Base-by-base conservation (phyloP, 2,329 filamentous ascomycete species). In the Mycosphaerella arachidis region DNA sequence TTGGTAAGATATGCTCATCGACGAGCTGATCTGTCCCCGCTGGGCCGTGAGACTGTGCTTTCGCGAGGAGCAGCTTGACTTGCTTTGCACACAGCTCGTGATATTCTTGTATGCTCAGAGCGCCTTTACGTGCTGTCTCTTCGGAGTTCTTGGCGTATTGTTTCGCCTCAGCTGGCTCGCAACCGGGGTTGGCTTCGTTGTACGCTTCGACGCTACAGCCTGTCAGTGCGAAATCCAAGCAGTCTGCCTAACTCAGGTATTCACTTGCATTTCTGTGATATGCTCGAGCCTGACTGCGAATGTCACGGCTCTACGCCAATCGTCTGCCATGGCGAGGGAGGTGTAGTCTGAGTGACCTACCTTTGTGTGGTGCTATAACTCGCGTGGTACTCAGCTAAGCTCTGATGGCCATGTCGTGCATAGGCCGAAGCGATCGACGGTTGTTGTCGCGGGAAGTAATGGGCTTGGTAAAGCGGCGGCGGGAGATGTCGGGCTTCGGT, bases 131-230 rank as follows among this genome's bases (percentile, higher is more conserved):
- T 12, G 86, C 84, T 10, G 82, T 79, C 50, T 82, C 83, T 74
- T 96, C 92, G 45, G 86, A 76, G 51, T 81, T 73, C 68, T 88
- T 87, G 20, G 90, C 90, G 63, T 83, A 77, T 35, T 78, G 74
- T 57, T 80, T 80, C 31, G 81, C 82, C 62, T 82, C 80, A 31
- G 75, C 69, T 56, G 78, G 74, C 10, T 75, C 75, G 30, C 78
- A 74, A 3, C 75, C 72, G 59, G 79, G 77, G 58, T 79, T 73
- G 20, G 74, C 73, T 55, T 70, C 71, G 67, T 79, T 78, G 64
- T 80, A 82, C 45, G 79, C 80, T 35, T 78, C 75, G 29, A 78
- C 78, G 61, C 82, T 84, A 67, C 50, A 46, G 51, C 30, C 46
- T 52, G 56, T 67, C 58, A 66, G 60, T 33, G 59, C 40, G 18